Percentiles rank a stretch among this genome's conserved stretches.
Conservation (phyloP, 768 basidiomycete genomes). For the Tylopilus felleus region DNA sequence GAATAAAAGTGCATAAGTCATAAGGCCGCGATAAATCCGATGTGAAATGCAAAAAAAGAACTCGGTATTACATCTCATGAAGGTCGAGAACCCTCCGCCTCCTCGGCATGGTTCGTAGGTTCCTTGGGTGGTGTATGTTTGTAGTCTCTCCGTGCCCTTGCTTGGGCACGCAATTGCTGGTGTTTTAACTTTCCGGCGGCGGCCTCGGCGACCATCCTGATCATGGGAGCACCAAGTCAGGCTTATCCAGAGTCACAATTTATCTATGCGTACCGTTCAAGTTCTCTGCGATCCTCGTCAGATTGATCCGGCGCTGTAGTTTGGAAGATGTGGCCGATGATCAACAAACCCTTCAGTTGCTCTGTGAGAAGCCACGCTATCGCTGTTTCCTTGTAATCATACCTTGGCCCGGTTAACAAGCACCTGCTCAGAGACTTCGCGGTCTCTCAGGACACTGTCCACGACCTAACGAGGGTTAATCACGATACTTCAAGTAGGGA, state of each 20-base stretch:
- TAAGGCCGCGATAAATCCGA: conserved; percentile 16
- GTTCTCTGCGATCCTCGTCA: conserved; percentile 89
- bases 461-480: conserved; percentile 48
- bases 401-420: conserved; percentile 86
- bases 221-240: conserved; percentile 1
- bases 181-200: conserved; percentile 71
- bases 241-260: not conserved
- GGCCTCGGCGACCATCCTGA: conserved; percentile 84
- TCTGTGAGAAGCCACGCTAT: not conserved
- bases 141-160: conserved; percentile 30
- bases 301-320: conserved; percentile 80
- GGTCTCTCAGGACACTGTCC: conserved; percentile 83
- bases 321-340: conserved; percentile 91
- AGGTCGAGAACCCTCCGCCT: conserved; percentile 10
- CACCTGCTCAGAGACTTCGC: conserved; percentile 63
- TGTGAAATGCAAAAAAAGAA: conserved; percentile 12
- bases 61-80: conserved; percentile 12
- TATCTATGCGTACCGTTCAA: conserved; percentile 67
- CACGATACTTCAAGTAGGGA: conserved; percentile 3
- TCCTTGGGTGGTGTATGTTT: conserved; percentile 39
- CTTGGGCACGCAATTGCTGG: conserved; percentile 31
- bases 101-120: conserved; percentile 27
- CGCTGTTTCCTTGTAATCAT: conserved; percentile 6
- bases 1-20: conserved; percentile 14
- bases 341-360: conserved; percentile 65